Percentiles rank a stretch among this genome's conserved stretches.
phyloP scores from a whole-genome alignment of 768 basidiomycete species.

The Leucocoprinus birnbaumii region DNA sequence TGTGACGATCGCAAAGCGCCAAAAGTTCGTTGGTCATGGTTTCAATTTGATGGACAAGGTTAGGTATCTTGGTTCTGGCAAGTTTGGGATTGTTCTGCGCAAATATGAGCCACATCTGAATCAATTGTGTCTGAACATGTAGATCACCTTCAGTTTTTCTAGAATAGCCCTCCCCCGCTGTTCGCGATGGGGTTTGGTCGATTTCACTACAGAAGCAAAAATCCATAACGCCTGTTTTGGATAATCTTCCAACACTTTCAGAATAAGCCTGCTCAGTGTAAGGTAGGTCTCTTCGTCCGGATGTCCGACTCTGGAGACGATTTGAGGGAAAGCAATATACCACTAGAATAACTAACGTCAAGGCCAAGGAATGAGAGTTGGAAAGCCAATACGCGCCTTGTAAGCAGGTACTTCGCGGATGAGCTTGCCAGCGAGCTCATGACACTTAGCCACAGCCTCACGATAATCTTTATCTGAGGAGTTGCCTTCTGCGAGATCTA shows the following conservation, averaged over 20 bases:
- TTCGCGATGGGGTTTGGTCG: constrained; percentile 62
- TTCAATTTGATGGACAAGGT: constrained; percentile 51
- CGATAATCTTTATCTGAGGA: constrained; percentile 23
- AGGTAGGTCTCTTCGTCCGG: constrained; percentile 55
- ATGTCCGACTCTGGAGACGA: constrained; percentile 91
- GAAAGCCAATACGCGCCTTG: constrained; percentile 50
- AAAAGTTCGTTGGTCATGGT: constrained; percentile 72
- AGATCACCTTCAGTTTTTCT: constrained; percentile 52
- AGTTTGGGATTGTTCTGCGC: constrained; percentile 5
- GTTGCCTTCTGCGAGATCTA: constrained; percentile 76
- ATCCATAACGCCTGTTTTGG: constrained; percentile 94
- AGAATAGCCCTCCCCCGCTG: constrained; percentile 58
- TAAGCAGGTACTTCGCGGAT: constrained; percentile 68
- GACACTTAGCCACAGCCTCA: constrained; percentile 50
- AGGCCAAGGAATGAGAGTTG: background rate
- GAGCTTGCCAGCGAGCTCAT: constrained; percentile 48
- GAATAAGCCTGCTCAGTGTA: constrained; percentile 64
- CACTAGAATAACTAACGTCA: constrained; percentile 50
- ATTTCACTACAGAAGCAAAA: constrained; percentile 85
- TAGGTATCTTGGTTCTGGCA: constrained; percentile 32
- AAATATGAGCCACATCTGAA: background rate
- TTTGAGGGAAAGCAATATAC: constrained; percentile 95
- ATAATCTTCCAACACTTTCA: constrained; percentile 71
- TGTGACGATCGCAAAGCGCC: constrained; percentile 54
- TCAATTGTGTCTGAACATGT: background rate